phyloP scores from a whole-genome alignment of 2,329 filamentous ascomycete genomes.

The Raffaelea ambrosiae region DNA sequence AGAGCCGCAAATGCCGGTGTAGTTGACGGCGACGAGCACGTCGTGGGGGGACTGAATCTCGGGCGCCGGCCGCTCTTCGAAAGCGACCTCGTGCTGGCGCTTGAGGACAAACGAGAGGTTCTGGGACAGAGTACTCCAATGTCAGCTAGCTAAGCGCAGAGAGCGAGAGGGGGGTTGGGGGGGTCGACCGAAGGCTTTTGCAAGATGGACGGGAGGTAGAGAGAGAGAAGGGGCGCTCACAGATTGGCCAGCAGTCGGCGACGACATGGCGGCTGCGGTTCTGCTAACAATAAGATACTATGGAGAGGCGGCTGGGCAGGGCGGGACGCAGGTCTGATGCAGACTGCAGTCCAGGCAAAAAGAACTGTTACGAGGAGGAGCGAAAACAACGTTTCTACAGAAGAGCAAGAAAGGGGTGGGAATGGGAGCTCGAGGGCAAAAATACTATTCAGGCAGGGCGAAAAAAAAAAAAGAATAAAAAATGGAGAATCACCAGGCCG shows the following conservation, averaged over 20 bases:
- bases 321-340: too few species aligned
- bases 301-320: too few species aligned
- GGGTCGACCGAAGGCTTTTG: too few species aligned
- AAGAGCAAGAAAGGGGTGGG: background rate
- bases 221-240: constrained; percentile 13
- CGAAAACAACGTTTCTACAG: background rate
- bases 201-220: background rate
- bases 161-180: background rate
- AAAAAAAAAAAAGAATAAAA: background rate
- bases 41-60: constrained; percentile 58
- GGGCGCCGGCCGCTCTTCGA: constrained; percentile 68
- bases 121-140: constrained; percentile 28
- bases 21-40: constrained; percentile 73
- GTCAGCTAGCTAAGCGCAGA: background rate
- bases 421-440: background rate
- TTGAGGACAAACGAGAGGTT: constrained; percentile 82
- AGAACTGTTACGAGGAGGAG: background rate
- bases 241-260: constrained; percentile 18
- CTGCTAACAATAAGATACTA: too few species aligned
- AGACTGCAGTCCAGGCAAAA: background rate
- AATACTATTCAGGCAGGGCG: background rate
- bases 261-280: constrained; percentile 9
- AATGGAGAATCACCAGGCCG: too few species aligned
- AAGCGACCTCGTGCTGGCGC: constrained; percentile 62
- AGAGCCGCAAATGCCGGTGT: constrained; percentile 82